Conservation (phyloP, 148 eudicot species). For the Camellia lanceoleosa region DNA sequence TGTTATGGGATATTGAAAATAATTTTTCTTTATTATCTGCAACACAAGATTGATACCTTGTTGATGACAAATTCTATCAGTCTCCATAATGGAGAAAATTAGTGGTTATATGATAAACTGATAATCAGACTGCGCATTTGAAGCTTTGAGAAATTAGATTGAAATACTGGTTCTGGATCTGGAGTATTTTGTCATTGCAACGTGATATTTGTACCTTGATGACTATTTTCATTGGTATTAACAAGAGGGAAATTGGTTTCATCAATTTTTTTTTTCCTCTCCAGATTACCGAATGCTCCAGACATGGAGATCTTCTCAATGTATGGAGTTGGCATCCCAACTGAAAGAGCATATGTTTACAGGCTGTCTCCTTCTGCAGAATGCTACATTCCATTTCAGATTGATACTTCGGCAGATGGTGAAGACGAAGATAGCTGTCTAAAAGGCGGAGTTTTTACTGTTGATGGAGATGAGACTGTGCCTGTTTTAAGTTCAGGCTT, state of each 20-base stretch:
- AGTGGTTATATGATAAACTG: too few species aligned
- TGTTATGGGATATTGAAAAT: neutral
- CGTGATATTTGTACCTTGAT: too few species aligned
- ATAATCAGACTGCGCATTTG: too few species aligned
- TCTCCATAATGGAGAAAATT: too few species aligned
- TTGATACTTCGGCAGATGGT: conserved; percentile 62
- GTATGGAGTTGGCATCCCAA: conserved; percentile 89
- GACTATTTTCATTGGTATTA: neutral
- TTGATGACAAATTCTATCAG: neutral
- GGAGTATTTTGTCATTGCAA: too few species aligned
- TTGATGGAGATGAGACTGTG: conserved; percentile 92
- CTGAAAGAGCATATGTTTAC: conserved; percentile 90
- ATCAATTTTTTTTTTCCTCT: conserved; percentile 4
- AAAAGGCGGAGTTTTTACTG: conserved; percentile 64
- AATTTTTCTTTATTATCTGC: neutral
- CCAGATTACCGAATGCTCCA: conserved; percentile 95
- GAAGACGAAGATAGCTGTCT: conserved; percentile 47
- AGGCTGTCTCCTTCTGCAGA: conserved; percentile 56
- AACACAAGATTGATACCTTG: conserved; percentile 1
- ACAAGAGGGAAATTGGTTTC: conserved; percentile 7
- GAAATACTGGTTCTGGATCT: too few species aligned
- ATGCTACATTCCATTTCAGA: conserved; percentile 84
- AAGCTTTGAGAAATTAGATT: too few species aligned
- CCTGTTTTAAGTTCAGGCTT: conserved; percentile 86
- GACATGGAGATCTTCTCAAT: conserved; percentile 86